Base-by-base conservation (phyloP, 192 early-diverging fungal genomes). In the Phlyctochytrium planicorne region DNA sequence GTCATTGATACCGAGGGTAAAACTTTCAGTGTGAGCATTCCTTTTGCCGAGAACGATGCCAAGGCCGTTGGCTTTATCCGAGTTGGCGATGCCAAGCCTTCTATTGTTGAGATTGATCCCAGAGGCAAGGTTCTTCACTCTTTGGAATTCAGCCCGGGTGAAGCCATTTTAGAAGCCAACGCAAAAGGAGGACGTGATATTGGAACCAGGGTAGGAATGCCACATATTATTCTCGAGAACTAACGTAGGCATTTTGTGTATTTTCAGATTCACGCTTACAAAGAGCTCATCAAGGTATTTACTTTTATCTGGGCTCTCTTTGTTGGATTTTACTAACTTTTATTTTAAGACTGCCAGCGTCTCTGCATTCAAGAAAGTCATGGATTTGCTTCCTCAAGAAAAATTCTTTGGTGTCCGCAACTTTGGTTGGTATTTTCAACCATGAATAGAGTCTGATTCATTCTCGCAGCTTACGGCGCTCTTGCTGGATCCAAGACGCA, bases 211-310 rank as follows among this genome's bases (percentile, higher is more conserved):
- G 68, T 85, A 20, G 52, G 6, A 32, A 23, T 67, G 30, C 37
- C 23, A 16, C n/a, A 4, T 34, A 14, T 17, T 40, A 32, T 72
- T 59, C 31, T 47, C 40, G 40, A 14, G 10, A 47, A 20, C 20
- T 47, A n/a, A n/a, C 40, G 40, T 20, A 6, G 6, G 10, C 40
- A 14, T 47, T n/a, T n/a, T n/a, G n/a, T n/a, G n/a, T n/a, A n/a
- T n/a, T n/a, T n/a, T n/a, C n/a, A 66, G 65, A 31, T 66, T 60
- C 60, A 40, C 37, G 75, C 77, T 2, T 85, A 81, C 69, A 30
- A 57, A 33, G 72, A 78, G 67, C 72, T 85, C 50, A 66, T 85
- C 63, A 81, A 78, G n/a, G n/a, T n/a, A n/a, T n/a, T n/a, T n/a
- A n/a, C n/a, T n/a, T n/a, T n/a, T n/a, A n/a, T n/a, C n/a, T n/a